Base-by-base conservation (phyloP, 441 rosid species). In the Isatis lusitanica region DNA sequence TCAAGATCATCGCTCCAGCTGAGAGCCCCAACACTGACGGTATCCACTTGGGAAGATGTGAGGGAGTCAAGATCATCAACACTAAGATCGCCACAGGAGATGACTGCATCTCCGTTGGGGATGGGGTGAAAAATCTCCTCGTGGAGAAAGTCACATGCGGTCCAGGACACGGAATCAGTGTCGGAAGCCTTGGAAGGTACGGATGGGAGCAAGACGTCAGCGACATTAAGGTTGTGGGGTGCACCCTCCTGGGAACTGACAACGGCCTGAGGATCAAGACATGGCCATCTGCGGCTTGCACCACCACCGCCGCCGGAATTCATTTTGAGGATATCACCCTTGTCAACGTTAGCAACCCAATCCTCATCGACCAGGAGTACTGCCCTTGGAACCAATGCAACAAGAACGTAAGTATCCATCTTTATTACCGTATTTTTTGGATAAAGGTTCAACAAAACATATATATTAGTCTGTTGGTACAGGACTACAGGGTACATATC, bases 21-120 rank as follows among this genome's bases (percentile, higher is more conserved):
- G 55, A 55, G 0, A 86, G 90, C 73, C 43, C 63, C 61, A 85
- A 85, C 83, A 89, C 88, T 0, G 91, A 87, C 4, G 94, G 92
- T 9, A 87, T 89, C 36, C 90, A 87, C 74, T 56, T 87, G 1
- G 88, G 85, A 0, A 46, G 82, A 48, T 80, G 88, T 1, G 63
- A 6, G 0, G 68, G 63, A 13, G 51, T 89, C 68, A 83, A 66
- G 33, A 75, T 89, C 59, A 56, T 48, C 0, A 71, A 75, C 6
- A 2, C 83, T 0, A n/a, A 12, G 11, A 82, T 89, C 31, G 24
- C 21, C 12, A 87, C 87, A 0, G 87, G 87, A 5, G 89, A 87
- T 35, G 87, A 87, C 30, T 85, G 86, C 13, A 43, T 87, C 71
- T 83, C 87, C 3, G 11, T 83, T 0, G 89, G 87, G 0, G 85